Base-by-base conservation (phyloP, 2,329 filamentous ascomycete genomes). In the Ophiostoma montium region DNA sequence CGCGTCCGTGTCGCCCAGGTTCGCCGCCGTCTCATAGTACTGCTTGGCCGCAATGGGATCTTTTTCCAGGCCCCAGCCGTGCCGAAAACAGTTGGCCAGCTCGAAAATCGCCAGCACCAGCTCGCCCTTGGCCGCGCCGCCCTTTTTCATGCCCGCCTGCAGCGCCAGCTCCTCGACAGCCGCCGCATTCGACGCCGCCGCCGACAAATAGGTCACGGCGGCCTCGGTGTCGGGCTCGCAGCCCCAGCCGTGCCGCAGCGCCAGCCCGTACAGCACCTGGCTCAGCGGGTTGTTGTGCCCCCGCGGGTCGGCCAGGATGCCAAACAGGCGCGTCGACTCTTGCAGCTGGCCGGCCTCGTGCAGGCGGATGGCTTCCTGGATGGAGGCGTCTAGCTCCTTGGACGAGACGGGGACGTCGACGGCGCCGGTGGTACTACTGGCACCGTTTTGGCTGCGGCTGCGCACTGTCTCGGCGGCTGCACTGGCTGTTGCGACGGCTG, bases 1-100 rank as follows among this genome's bases (percentile, higher is more conserved):
- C 51, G 89, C 92, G 69, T 98, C 92, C 80, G 86, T 86, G 65
- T 98, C 92, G 53, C 92, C 92, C 56, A 98, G 69, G 63, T 98
- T 96, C 53, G 92, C 92, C 27, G 92, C 92, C 10, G 90, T 95
- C 68, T 96, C 90, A 65, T 96, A 98, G 65, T 96, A 98, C 74
- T 94, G 76, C 63, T 81, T 80, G 46, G 92, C 92, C 43, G 92
- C 92, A 47, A 86, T 74, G 33, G 88, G 76, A 63, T 98, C 92
- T 61, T 85, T 85, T 54, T 78, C 74, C 46, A 95, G 83, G 45
- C 92, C 92, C 90, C 90, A 96, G 49, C 88, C 92, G 64, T 96
- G 80, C 53, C 92, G 81, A 71, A 95, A 96, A 67, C 79, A 90
- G 65, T 92, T 92, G 49, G 82, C 86, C 59, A 98, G 70, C 70